Conservation (phyloP, 768 basidiomycete genomes). For the Collybia mongolica region DNA sequence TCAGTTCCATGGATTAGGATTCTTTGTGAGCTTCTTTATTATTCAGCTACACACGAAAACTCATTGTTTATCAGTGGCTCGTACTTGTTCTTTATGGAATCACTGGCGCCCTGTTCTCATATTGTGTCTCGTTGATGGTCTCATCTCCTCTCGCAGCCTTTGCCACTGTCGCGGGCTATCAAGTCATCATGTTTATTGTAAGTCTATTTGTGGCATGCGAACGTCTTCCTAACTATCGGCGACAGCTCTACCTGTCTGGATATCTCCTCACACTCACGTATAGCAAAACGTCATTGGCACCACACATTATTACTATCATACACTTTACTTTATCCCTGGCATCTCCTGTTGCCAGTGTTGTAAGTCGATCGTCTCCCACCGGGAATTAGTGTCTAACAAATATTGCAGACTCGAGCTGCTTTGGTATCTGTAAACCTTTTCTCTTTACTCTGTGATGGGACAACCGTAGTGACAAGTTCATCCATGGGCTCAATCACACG, state of each 20-base stretch:
- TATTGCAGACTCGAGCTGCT: slow-evolving; percentile 56
- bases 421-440: slow-evolving; percentile 81
- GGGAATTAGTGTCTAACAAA: slow-evolving; percentile 1
- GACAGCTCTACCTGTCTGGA: slow-evolving; percentile 59
- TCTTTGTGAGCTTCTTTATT: slow-evolving; percentile 43
- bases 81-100: slow-evolving; percentile 70
- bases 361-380: slow-evolving; percentile 29
- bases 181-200: slow-evolving; percentile 71
- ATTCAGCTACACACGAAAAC: background rate
- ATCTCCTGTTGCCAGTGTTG: slow-evolving; percentile 68
- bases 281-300: slow-evolving; percentile 57
- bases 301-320: slow-evolving; percentile 54
- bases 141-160: slow-evolving; percentile 72
- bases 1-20: slow-evolving; percentile 69
- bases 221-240: background rate
- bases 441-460: slow-evolving; percentile 66
- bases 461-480: slow-evolving; percentile 39
- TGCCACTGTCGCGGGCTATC: slow-evolving; percentile 69
- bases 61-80: slow-evolving; percentile 53
- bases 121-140: slow-evolving; percentile 59
- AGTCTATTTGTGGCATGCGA: slow-evolving; percentile 22
- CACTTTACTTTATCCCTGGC: slow-evolving; percentile 70
- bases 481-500: slow-evolving; percentile 53
- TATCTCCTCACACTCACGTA: slow-evolving; percentile 77
- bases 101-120: slow-evolving; percentile 66